phyloP scores from a whole-genome alignment of 345 rosid species.

The Erucastrum elatum region DNA sequence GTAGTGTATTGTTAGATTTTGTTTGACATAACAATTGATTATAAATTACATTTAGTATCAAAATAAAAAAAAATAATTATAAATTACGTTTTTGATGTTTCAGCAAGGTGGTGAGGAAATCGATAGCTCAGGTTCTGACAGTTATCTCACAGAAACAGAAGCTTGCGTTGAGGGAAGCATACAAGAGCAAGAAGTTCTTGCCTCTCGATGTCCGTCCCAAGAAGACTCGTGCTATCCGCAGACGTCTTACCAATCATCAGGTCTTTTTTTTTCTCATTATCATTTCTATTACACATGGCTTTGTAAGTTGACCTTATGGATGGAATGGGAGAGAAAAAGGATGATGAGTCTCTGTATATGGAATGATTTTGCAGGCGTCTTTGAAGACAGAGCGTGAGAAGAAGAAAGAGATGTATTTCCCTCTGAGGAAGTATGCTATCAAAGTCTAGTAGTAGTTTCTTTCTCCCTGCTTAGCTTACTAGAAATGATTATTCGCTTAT shows the following conservation, averaged over 20 bases:
- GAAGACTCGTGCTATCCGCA: constrained; percentile 95
- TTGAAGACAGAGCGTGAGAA: not conserved
- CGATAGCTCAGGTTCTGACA: constrained; percentile 88
- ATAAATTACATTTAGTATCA: not conserved
- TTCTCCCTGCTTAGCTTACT: not conserved
- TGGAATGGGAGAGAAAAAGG: no score
- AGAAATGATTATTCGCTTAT: not conserved
- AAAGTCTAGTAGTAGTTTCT: not conserved
- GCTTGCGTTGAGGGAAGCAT: constrained; percentile 69
- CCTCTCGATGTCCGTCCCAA: constrained; percentile 96
- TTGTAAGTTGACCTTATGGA: no score
- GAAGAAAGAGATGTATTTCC: not conserved
- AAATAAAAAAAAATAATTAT: no score
- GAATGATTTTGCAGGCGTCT: not conserved
- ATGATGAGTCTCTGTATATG: not conserved
- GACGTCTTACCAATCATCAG: constrained; percentile 91
- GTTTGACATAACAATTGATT: not conserved
- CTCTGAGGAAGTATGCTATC: not conserved
- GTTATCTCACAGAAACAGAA: constrained; percentile 86
- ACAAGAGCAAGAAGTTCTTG: constrained; percentile 74
- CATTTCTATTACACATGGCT: no score
- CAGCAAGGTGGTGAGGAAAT: constrained; percentile 90
- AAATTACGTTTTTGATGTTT: not conserved
- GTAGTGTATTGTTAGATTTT: not conserved
- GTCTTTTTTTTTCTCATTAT: constrained; percentile 17